A percentile compares a stretch with the other conserved stretches of the same genome.
Conservation (phyloP, 352 stramenopile species). For the Phytophthora ohioensis region DNA sequence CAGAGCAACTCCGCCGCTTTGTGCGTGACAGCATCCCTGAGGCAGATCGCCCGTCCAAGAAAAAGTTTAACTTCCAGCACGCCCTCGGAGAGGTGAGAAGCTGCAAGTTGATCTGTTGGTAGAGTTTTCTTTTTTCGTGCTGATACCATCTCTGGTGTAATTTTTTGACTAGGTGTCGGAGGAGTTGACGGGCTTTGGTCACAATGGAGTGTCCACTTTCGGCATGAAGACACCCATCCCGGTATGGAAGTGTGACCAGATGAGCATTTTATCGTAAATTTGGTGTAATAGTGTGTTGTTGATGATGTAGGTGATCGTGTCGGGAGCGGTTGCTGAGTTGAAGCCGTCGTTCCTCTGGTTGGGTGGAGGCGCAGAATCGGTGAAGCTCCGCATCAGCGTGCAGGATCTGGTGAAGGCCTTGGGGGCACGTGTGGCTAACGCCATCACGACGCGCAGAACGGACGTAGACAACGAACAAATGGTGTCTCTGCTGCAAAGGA, state of each 20-base stretch:
- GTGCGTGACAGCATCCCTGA: conserved; percentile 73
- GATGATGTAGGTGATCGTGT: conserved; percentile 67
- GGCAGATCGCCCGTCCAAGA: conserved; percentile 62
- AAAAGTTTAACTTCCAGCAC: conserved; percentile 91
- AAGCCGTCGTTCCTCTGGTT: conserved; percentile 79
- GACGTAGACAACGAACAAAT: conserved; percentile 37
- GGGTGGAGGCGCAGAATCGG: conserved; percentile 73
- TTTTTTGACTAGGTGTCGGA: conserved; percentile 52
- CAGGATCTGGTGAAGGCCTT: conserved; percentile 67
- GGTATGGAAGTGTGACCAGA: conserved; percentile 30
- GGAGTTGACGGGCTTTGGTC: conserved; percentile 83
- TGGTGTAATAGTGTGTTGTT: conserved; percentile 6
- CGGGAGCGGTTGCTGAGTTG: conserved; percentile 61
- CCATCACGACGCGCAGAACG: conserved; percentile 63
- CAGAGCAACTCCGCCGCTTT: conserved; percentile 85
- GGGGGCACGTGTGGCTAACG: conserved; percentile 59
- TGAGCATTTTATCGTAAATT: background rate
- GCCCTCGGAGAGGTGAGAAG: conserved; percentile 59
- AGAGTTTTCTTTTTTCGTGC: background rate
- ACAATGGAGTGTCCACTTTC: conserved; percentile 88
- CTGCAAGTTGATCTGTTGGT: background rate
- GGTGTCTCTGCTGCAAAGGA: background rate
- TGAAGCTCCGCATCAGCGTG: conserved; percentile 84
- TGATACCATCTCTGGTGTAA: background rate
- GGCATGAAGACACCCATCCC: conserved; percentile 79